Conservation (phyloP, 2,329 filamentous ascomycete genomes). For the Capronia coronata region DNA sequence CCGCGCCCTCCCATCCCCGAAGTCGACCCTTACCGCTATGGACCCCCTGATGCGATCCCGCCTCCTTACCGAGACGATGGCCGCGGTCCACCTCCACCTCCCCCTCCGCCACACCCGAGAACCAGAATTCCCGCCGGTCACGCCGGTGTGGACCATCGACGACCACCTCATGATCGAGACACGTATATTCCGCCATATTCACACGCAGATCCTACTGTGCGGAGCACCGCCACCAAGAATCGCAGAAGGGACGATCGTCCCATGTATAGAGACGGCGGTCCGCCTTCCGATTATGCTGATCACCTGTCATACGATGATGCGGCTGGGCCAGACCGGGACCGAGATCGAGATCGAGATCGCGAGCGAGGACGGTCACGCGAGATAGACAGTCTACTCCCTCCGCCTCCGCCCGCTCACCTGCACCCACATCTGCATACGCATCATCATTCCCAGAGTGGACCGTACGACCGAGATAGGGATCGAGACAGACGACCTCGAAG, state of each 20-base stretch:
- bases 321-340: not conserved
- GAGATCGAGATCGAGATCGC: constrained; percentile 8
- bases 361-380: constrained; percentile 13
- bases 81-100: constrained; percentile 21
- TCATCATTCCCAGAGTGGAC: constrained; percentile 5
- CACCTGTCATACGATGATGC: constrained; percentile 16
- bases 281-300: constrained; percentile 10
- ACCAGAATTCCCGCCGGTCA: constrained; percentile 10
- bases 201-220: constrained; percentile 19
- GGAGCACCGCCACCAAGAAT: constrained; percentile 6
- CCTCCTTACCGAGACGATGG: constrained; percentile 25
- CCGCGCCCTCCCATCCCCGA: constrained; percentile 22
- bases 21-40: constrained; percentile 18
- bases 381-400: not conserved
- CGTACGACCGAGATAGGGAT: constrained; percentile 9
- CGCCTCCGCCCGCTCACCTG: not conserved
- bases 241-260: constrained; percentile 16
- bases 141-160: constrained; percentile 3
- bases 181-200: constrained; percentile 30
- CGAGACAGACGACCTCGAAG: constrained; percentile 21
- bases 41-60: constrained; percentile 12
- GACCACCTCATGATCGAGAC: constrained; percentile 22
- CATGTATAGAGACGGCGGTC: constrained; percentile 13
- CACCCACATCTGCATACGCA: too few relatives aligned
- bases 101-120: constrained; percentile 5